These are phyloP conservation scores for Cystofilobasidium bisporidii DNA, from an alignment of 768 basidiomycete genomes.

Conservation along the genomic window DNA sequence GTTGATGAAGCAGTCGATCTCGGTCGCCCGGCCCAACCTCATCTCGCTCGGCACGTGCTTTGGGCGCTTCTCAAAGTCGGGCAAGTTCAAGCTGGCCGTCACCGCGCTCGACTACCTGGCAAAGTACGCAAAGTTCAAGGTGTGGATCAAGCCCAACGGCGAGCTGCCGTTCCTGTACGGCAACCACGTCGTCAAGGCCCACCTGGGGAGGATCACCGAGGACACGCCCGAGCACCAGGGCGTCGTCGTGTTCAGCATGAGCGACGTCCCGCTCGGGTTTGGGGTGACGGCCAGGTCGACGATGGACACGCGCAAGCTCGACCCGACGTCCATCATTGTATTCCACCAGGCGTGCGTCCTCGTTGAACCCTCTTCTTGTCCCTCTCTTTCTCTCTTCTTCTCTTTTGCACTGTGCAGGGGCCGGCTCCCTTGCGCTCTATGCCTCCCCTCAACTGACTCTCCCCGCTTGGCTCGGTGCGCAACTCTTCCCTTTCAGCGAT, in stretches of 20 bases:
- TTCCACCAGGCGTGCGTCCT: slow-evolving; percentile 86
- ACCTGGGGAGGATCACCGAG: slow-evolving; percentile 96
- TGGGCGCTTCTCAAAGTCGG: slow-evolving; percentile 92
- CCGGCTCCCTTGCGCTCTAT: too few relatives aligned
- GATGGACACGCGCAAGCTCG: slow-evolving; percentile 88
- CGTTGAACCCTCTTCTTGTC: not conserved
- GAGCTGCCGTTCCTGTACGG: slow-evolving; percentile 99
- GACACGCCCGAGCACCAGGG: slow-evolving; percentile 99
- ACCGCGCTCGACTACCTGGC: slow-evolving; percentile 86
- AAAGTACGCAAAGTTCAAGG: slow-evolving; percentile 97
- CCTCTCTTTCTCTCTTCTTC: too few relatives aligned
- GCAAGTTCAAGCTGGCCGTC: slow-evolving; percentile 95
- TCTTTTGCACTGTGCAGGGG: too few relatives aligned
- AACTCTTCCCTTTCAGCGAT: slow-evolving; percentile 50
- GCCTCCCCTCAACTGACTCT: not conserved
- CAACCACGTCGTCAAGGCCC: slow-evolving; percentile 96
- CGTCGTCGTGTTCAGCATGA: slow-evolving; percentile 93
- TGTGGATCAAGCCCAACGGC: slow-evolving; percentile 98
- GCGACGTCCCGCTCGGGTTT: slow-evolving; percentile 86
- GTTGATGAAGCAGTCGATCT: slow-evolving; percentile 84
- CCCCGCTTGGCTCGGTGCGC: too few relatives aligned
- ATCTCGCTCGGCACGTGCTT: slow-evolving; percentile 91
- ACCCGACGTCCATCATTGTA: slow-evolving; percentile 92
- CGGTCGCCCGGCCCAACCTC: slow-evolving; percentile 83
- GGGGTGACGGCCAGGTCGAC: slow-evolving; percentile 95